Base-by-base conservation (phyloP, 306 rosid genomes). In the Malus orientalis region DNA sequence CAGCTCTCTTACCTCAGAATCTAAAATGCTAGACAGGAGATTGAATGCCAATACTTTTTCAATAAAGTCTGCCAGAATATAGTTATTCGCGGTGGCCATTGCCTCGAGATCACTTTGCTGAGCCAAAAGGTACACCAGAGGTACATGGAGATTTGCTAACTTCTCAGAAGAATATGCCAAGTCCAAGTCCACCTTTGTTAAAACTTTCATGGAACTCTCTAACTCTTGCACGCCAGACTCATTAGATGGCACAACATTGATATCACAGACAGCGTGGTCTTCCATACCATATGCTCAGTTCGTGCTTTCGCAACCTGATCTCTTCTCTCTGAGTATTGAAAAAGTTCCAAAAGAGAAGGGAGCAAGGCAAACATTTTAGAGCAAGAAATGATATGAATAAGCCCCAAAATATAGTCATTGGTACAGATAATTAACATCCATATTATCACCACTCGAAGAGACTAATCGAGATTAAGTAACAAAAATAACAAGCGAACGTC, bases 1-100 rank as follows among this genome's bases (percentile, higher is more conserved):
- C 86, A 96, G 87, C 89, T 87, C 97, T 88, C 88, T 88, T 80
- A 87, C 97, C 91, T 92, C 99, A 18, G 91, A 88, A 80, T 88
- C 91, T 72, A 96, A 88, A 80, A 96, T 78, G 76, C 85, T 86
- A 57, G 91, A 92, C 87, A 91, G 85, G 54, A 89, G 87, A 85
- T 91, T 93, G 74, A 88, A 87, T 57, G 77, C 71, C 87, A 92
- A 81, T 36, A 87, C 87, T 84, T 85, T 88, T 80, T 86, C 96
- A 78, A 88, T 73, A 18, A 83, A 84, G 36, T 78, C 91, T 11
- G 60, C 76, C 14, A 88, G 78, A 63, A 83, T 49, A 76, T 76
- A 64, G 83, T 78, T 74, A 81, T 84, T 82, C 73, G 65, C 73
- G 6, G 82, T 61, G 42, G 80, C 84, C 87, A 87, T 76, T 62